Conservation (phyloP, 2,329 filamentous ascomycete species). For the Sporothrix brasiliensis region DNA sequence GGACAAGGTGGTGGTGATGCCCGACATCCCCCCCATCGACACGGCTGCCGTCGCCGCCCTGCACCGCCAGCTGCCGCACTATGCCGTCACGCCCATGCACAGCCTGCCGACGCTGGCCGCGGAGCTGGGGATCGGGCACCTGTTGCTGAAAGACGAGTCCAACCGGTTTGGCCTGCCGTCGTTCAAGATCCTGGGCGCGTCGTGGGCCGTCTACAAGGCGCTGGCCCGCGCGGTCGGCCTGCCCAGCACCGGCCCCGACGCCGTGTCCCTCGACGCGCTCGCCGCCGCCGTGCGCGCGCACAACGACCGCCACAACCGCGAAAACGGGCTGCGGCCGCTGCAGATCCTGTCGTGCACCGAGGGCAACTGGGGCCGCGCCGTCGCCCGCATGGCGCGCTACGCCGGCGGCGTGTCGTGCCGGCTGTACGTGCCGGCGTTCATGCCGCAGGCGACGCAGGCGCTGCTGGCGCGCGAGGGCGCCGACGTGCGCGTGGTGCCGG, state of each 20-base stretch:
- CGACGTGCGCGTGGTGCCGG: conserved; percentile 53
- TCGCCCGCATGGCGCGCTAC: conserved; percentile 65
- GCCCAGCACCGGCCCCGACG: conserved; percentile 38
- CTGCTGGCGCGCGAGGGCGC: conserved; percentile 66
- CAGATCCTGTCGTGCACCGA: conserved; percentile 67
- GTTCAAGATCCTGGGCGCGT: conserved; percentile 81
- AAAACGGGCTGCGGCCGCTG: conserved; percentile 35
- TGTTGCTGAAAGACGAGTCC: conserved; percentile 74
- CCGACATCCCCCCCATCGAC: not conserved
- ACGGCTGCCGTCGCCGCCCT: conserved; percentile 46
- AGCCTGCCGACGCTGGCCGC: conserved; percentile 57
- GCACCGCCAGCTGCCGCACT: conserved; percentile 61
- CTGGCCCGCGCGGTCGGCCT: conserved; percentile 52
- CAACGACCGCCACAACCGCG: conserved; percentile 24
- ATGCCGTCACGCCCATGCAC: conserved; percentile 57
- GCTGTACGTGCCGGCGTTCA: conserved; percentile 64
- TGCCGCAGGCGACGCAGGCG: conserved; percentile 57
- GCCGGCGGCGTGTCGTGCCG: conserved; percentile 40
- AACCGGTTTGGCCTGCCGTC: conserved; percentile 68
- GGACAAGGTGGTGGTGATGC: not conserved
- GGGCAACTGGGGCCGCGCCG: conserved; percentile 75
- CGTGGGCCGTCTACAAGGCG: conserved; percentile 69
- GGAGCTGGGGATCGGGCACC: conserved; percentile 58
- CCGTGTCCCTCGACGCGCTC: conserved; percentile 49
- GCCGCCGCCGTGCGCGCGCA: conserved; percentile 36